A percentile compares a stretch with the other conserved stretches of the same genome.
Conservation (phyloP, 2,329 filamentous ascomycete genomes). For the Verticillium albo-atrum region DNA sequence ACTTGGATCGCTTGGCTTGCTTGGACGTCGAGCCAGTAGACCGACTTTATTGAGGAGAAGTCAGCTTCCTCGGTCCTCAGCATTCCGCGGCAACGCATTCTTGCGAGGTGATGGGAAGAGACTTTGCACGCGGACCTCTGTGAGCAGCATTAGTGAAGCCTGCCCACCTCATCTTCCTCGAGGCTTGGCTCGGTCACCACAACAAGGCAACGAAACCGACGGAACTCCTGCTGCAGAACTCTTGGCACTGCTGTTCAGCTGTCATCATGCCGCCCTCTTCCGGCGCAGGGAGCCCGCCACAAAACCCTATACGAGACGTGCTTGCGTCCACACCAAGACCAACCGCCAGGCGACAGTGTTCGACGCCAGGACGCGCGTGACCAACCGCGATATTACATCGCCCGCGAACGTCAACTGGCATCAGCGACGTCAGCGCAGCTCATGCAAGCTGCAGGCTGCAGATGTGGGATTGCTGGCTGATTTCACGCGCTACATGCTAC, state of each 20-base stretch:
- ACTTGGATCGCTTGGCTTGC: background rate
- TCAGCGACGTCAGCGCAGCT: background rate
- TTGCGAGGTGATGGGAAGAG: too few relatives aligned
- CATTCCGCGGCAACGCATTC: background rate
- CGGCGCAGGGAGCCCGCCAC: background rate
- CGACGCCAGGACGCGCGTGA: background rate
- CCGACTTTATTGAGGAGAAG: background rate
- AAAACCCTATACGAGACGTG: background rate
- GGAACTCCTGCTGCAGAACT: background rate
- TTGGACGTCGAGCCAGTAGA: background rate
- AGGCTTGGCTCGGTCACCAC: background rate
- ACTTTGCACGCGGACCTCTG: too few relatives aligned
- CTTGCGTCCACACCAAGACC: background rate
- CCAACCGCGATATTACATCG: background rate
- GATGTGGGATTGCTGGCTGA: background rate
- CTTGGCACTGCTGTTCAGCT: background rate
- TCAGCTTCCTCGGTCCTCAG: background rate
- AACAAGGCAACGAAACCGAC: background rate
- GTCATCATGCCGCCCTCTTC: background rate
- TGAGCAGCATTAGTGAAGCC: too few relatives aligned
- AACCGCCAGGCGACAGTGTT: background rate
- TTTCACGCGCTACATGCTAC: background rate
- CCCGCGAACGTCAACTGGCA: background rate
- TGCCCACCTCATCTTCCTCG: background rate
- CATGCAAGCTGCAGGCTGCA: background rate